phyloP scores from a whole-genome alignment of 2,329 filamentous ascomycete species.

The Zopfia rhizophila region DNA sequence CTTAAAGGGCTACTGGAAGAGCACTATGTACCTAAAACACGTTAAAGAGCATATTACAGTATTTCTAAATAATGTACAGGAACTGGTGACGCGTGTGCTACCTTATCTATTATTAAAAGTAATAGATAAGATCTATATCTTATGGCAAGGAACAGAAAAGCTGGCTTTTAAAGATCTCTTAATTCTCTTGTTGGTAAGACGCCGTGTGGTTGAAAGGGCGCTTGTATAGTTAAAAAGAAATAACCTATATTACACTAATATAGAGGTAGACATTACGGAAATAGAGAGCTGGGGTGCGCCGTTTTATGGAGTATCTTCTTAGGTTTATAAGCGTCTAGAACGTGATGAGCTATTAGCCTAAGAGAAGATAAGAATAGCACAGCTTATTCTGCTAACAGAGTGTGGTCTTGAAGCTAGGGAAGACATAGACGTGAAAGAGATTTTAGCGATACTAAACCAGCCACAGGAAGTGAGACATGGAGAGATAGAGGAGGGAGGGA shows the following conservation, averaged over 20 bases:
- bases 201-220: constrained; percentile 2
- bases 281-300: constrained; percentile 6
- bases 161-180: constrained; percentile 6
- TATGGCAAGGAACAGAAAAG: constrained; percentile 4
- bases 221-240: constrained; percentile 8
- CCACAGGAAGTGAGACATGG: too few relatives aligned
- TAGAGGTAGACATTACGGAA: constrained; percentile 2
- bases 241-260: background rate
- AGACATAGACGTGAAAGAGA: constrained; percentile 2
- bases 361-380: constrained; percentile 7
- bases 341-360: background rate
- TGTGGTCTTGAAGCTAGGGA: constrained; percentile 4
- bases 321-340: constrained; percentile 4
- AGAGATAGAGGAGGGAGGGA: too few relatives aligned
- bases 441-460: constrained; percentile 1
- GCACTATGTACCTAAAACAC: constrained; percentile 10
- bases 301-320: constrained; percentile 4
- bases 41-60: constrained; percentile 12
- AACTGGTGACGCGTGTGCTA: constrained; percentile 7
- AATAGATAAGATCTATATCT: constrained; percentile 7
- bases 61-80: constrained; percentile 12
- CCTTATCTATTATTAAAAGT: constrained; percentile 8
- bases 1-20: constrained; percentile 2
- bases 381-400: constrained; percentile 8
- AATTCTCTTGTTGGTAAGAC: constrained; percentile 6